Percentiles rank a stretch among this genome's conserved stretches.
phyloP scores from a whole-genome alignment of 1,284 basidiomycete species.

The Lignosus rhinocerotis region DNA sequence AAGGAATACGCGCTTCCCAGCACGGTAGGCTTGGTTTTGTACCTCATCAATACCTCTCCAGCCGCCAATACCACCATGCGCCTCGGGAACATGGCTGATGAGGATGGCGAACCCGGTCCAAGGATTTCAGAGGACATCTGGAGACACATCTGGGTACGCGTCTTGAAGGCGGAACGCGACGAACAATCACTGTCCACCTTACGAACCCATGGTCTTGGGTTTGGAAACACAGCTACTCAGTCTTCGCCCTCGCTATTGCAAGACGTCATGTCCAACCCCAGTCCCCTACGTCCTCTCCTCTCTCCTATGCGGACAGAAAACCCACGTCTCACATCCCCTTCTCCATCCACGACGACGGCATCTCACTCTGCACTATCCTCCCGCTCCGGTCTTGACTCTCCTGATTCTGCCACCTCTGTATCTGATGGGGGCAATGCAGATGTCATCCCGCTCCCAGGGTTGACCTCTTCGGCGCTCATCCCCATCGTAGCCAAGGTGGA shows the following conservation, averaged over 20 bases:
- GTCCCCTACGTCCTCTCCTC: slow-evolving; percentile 47
- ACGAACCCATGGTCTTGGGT: slow-evolving; percentile 43
- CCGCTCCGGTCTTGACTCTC: slow-evolving; percentile 52
- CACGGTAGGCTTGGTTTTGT: slow-evolving; percentile 74
- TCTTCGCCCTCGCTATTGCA: slow-evolving; percentile 48
- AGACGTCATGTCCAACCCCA: slow-evolving; percentile 34
- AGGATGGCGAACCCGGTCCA: slow-evolving; percentile 58
- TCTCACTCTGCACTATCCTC: slow-evolving; percentile 50
- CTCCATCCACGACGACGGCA: slow-evolving; percentile 46
- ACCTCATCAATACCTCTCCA: slow-evolving; percentile 56
- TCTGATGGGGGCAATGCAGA: slow-evolving; percentile 40
- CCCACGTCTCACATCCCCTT: slow-evolving; percentile 46
- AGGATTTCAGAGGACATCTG: slow-evolving; percentile 82
- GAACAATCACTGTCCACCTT: slow-evolving; percentile 44
- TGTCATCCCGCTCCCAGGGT: slow-evolving; percentile 63
- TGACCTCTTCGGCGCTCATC: slow-evolving; percentile 62
- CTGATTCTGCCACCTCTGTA: slow-evolving; percentile 54
- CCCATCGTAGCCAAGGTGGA: slow-evolving; percentile 87
- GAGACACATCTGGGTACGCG: slow-evolving; percentile 77
- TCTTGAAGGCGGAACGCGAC: slow-evolving; percentile 66
- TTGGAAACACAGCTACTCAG: slow-evolving; percentile 40
- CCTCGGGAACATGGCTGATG: slow-evolving; percentile 12
- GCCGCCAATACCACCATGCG: slow-evolving; percentile 18
- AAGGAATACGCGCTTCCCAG: slow-evolving; percentile 85
- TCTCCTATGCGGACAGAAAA: slow-evolving; percentile 41